Percentiles rank a stretch among this genome's conserved stretches.
These are phyloP conservation scores for Corynespora cassiicola DNA, from an alignment of 2,329 filamentous ascomycete genomes.

Conservation along the genomic window DNA sequence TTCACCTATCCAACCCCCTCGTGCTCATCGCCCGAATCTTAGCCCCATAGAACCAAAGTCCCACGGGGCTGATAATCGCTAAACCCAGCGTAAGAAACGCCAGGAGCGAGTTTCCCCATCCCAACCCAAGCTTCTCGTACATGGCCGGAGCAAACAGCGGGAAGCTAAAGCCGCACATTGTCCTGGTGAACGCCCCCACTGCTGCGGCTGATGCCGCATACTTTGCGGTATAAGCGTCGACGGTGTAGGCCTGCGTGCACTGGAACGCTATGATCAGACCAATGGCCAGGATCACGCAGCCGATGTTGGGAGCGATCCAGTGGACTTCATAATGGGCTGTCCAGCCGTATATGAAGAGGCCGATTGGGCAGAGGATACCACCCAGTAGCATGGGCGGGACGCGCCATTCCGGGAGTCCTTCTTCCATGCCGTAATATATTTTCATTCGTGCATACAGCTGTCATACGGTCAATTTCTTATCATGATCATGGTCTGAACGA, in stretches of 20 bases:
- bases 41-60: constrained; percentile 50
- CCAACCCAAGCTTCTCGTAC: constrained; percentile 64
- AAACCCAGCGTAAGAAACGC: constrained; percentile 57
- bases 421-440: constrained; percentile 24
- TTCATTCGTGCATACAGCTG: constrained; percentile 34
- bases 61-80: constrained; percentile 57
- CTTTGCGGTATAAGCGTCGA: constrained; percentile 65
- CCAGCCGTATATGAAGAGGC: constrained; percentile 62
- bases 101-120: constrained; percentile 64
- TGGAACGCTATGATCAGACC: constrained; percentile 62
- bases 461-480: not conserved
- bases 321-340: constrained; percentile 59
- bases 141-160: constrained; percentile 64
- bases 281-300: constrained; percentile 56
- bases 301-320: constrained; percentile 63
- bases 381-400: constrained; percentile 63
- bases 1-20: constrained; percentile 16
- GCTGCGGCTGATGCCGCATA: constrained; percentile 59
- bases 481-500: not conserved
- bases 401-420: constrained; percentile 51
- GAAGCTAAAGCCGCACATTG: constrained; percentile 61
- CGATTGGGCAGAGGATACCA: constrained; percentile 56
- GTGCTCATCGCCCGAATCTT: constrained; percentile 33
- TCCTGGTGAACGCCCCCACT: constrained; percentile 64
- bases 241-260: constrained; percentile 67